Evolutionary conservation across 2,329 filamentous ascomycete genomes (phyloP), one percentile per base, ranked within the genome.

Genomic region (Stylonectria norvegica): DNA sequence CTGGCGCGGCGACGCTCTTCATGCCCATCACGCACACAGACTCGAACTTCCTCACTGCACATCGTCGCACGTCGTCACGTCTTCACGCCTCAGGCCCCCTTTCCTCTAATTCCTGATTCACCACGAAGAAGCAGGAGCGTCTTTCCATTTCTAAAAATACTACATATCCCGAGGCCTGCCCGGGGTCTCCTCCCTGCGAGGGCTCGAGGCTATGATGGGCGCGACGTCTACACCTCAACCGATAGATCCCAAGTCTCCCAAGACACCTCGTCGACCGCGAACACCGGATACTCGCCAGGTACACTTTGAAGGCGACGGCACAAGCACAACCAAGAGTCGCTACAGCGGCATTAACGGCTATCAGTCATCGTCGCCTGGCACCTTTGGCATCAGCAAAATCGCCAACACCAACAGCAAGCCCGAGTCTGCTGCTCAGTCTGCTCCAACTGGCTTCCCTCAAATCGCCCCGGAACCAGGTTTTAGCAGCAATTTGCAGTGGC

Each of bases 261-360:
- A 59, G 48, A 48, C 43, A 8, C 52, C 52, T 34, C 56, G 55
- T 32, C 59, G 56, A 20, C 43, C 50, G 19, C 61, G 58, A 34
- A 51, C 54, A 8, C 47, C 53, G 17, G 47, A 57, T 9, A 36
- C 49, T 48, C 62, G 61, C 34, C 61, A 64, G 40, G 62, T 64
- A 41, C 62, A 52, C 20, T 65, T 65, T 34, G 52, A 50, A 5
- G 12, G 23, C 40, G 40, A 41, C 19, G 43, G 22, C 14, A 16
- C 30, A 32, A 15, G 22, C 32, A 4, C 18, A 19, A 37, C 22
- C 6, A 30, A 10, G 9, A 5, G 15, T 22, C 8, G 19, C 31
- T n/a, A 34, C 31, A 19, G 37, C 31, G 32, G 38, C 42, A 41
- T 40, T 40, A 12, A 40, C 30, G 4, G 42, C 45, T n/a, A n/a